Percentiles rank a stretch among this genome's conserved stretches.
Evolutionary conservation across 2,329 filamentous ascomycete species (phyloP).

Genomic region (Endothia cerciana): DNA sequence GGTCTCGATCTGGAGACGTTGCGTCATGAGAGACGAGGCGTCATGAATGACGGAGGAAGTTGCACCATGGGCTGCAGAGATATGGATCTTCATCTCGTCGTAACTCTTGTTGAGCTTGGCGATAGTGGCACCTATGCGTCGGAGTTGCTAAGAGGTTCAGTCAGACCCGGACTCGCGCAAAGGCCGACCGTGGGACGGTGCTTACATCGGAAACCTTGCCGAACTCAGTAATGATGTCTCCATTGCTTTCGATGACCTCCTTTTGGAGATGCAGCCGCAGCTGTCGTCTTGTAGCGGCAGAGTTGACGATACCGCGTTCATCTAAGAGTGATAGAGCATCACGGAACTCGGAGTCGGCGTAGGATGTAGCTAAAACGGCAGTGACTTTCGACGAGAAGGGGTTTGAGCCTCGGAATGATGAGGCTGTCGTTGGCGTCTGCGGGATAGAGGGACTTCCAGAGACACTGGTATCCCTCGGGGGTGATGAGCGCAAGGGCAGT

Average conservation of each 20-base stretch:
- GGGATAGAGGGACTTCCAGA: conserved; percentile 36
- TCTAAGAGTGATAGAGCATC: conserved; percentile 83
- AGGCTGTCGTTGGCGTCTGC: conserved; percentile 36
- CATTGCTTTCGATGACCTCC: conserved; percentile 92
- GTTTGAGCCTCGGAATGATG: conserved; percentile 52
- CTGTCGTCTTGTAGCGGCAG: conserved; percentile 75
- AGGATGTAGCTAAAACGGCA: conserved; percentile 85
- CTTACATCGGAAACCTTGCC: conserved; percentile 83
- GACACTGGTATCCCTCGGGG: conserved; percentile 30
- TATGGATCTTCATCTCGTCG: conserved; percentile 77
- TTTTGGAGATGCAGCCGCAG: conserved; percentile 84
- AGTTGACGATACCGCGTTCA: conserved; percentile 71
- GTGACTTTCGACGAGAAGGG: conserved; percentile 82
- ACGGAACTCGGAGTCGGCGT: conserved; percentile 88
- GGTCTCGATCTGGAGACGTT: conserved; percentile 73
- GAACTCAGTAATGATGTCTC: conserved; percentile 85
- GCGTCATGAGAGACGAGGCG: conserved; percentile 71
- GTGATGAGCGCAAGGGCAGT: conserved; percentile 28
- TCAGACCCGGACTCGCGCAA: not conserved
- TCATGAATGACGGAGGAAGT: conserved; percentile 78
- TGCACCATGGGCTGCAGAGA: conserved; percentile 74
- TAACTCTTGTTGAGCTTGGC: conserved; percentile 79
- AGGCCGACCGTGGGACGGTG: conserved; percentile 19
- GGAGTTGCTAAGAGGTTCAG: conserved; percentile 69
- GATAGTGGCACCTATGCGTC: conserved; percentile 79